Evolutionary conservation across 2,329 filamentous ascomycete species (phyloP).

Genomic region (Venturia asperata): DNA sequence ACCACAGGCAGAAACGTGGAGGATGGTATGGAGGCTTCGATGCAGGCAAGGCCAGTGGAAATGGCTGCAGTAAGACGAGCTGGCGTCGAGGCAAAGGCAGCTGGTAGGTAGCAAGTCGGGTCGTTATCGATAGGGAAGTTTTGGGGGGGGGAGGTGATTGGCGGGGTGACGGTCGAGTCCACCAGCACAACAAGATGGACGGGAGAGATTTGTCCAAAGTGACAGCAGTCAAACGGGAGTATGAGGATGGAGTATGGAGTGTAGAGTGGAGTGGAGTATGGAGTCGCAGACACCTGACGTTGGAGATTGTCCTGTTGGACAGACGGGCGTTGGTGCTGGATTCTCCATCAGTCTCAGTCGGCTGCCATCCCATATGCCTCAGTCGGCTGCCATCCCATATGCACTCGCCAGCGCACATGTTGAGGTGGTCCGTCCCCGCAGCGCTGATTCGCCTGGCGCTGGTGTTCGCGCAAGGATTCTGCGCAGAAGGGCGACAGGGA

Average conservation of each 20-base stretch:
- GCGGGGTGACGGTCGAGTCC: slow-evolving; percentile 1
- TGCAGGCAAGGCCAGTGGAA: not conserved
- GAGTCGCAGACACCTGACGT: not conserved
- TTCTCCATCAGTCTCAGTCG: too few relatives aligned
- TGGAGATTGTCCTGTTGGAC: not conserved
- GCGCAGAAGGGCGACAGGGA: not conserved
- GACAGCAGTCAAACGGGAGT: not conserved
- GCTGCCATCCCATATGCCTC: slow-evolving; percentile 4
- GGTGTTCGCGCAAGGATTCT: slow-evolving; percentile 14
- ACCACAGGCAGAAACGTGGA: not conserved
- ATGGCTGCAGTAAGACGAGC: slow-evolving; percentile 1
- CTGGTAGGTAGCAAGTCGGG: not conserved
- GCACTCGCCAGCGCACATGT: slow-evolving; percentile 11
- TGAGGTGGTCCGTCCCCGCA: slow-evolving; percentile 12
- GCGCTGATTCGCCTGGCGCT: slow-evolving; percentile 16
- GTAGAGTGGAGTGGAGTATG: not conserved
- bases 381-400: not conserved
- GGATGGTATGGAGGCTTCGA: not conserved
- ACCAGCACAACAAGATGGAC: not conserved
- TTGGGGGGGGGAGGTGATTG: not conserved
- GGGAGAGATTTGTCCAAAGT: not conserved
- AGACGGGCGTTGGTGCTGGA: not conserved
- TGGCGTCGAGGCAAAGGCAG: not conserved
- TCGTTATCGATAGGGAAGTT: slow-evolving; percentile 16
- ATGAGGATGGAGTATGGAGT: too few relatives aligned